Base-by-base conservation (phyloP, 805 yeast genomes). In the Tetrapisispora nanseiensis region DNA sequence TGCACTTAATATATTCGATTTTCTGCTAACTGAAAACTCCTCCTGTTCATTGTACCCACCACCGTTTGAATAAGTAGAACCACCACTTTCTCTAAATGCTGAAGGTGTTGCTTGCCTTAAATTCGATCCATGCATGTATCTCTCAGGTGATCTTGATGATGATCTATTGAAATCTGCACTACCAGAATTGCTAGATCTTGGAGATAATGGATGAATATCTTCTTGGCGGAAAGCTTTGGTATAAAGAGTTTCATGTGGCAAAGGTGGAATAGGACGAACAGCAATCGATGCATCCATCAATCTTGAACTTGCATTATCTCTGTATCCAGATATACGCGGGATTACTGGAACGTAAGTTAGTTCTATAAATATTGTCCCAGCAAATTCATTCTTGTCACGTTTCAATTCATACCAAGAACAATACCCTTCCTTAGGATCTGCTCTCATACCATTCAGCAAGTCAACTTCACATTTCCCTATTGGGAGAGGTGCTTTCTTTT, bases 311-410 rank as follows among this genome's bases (percentile, higher is more conserved):
- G 42, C 49, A 18, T 35, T 45, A 15, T 44, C 34, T 19, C 28
- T 46, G 18, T 45, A 44, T 18, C 33, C 48, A 11, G 37, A 33
- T 2, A 44, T 37, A 21, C 42, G 43, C 22, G 52, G 52, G 21
- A 55, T 23, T 15, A 47, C 57, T 1, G 95, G 92, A 56, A 85
- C 86, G 56, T 86, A 92, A 0, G 97, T 86, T 82, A 92, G 80
- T 55, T 92, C 97, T 42, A 92, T 65, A 61, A 79, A 90, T 1
- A 92, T 76, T 60, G 77, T 84, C 2, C 98, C 98, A 1, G 96
- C 95, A 42, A 81, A 77, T 51, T 79, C 76, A 18, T 77, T 80
- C 6, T 49, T 42, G 36, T 78, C 79, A 55, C 76, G 76, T 33
- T 70, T 65, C 44, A 92, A 65, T 24, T 76, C 77, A 55, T 81